phyloP scores from a whole-genome alignment of 257 asterid species.

The Solanum paucissectum region DNA sequence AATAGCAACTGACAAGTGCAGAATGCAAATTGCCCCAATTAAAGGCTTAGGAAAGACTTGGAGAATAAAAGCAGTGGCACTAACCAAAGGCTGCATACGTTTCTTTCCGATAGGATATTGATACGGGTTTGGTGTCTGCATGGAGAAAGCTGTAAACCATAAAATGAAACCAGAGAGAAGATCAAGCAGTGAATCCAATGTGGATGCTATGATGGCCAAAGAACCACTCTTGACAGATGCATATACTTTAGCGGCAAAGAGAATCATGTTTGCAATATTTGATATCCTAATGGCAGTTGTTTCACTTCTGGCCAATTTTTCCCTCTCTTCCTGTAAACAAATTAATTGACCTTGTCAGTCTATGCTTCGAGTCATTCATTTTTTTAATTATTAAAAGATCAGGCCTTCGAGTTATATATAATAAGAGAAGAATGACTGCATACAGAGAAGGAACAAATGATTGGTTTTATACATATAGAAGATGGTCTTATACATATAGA shows the following conservation, averaged over 20 bases:
- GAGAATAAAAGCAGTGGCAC: background rate
- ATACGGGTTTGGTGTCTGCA: slow-evolving; percentile 43
- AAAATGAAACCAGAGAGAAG: slow-evolving; percentile 43
- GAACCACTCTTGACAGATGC: slow-evolving; percentile 46
- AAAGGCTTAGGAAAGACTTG: background rate
- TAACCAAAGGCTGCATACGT: slow-evolving; percentile 58
- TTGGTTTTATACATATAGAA: background rate
- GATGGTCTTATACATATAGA: background rate
- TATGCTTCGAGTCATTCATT: background rate
- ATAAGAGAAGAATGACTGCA: background rate
- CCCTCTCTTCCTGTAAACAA: slow-evolving; percentile 36
- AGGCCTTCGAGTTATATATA: background rate
- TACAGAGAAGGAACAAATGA: background rate
- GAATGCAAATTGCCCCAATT: background rate
- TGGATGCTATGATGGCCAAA: slow-evolving; percentile 43
- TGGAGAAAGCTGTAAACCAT: slow-evolving; percentile 49
- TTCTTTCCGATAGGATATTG: slow-evolving; percentile 49
- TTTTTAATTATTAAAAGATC: background rate
- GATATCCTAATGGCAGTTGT: slow-evolving; percentile 42
- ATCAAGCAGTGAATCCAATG: slow-evolving; percentile 47
- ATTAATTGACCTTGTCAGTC: background rate
- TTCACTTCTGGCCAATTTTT: slow-evolving; percentile 38
- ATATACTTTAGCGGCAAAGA: slow-evolving; percentile 43
- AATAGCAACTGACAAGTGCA: background rate
- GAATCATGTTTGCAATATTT: slow-evolving; percentile 43